Evolutionary conservation across 768 basidiomycete species (phyloP).

Genomic region (Hericium alpestre): DNA sequence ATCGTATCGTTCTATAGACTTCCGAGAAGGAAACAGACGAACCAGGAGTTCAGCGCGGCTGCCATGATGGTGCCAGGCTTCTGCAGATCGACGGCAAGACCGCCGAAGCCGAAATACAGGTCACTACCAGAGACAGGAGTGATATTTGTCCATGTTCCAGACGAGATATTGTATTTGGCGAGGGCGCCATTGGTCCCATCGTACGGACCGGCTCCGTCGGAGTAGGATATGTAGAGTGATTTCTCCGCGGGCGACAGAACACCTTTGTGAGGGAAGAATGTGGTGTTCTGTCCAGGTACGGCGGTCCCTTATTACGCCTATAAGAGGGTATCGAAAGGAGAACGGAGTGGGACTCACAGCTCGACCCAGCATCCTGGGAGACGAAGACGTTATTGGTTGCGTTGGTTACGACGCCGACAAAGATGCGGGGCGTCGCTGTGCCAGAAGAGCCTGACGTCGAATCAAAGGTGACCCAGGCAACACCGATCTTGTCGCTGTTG

Average conservation of each 20-base stretch:
- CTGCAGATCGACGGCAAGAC: conserved; percentile 49
- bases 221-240: conserved; percentile 49
- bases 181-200: conserved; percentile 45
- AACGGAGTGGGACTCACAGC: conserved; percentile 33
- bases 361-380: conserved; percentile 42
- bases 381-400: conserved; percentile 48
- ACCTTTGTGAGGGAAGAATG: conserved; percentile 56
- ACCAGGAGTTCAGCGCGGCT: conserved; percentile 45
- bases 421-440: conserved; percentile 48
- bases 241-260: conserved; percentile 49
- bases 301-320: conserved; percentile 35
- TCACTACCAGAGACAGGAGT: conserved; percentile 48
- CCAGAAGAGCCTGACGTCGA: conserved; percentile 44
- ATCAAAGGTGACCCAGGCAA: conserved; percentile 61
- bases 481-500: conserved; percentile 28
- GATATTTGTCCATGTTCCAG: conserved; percentile 50
- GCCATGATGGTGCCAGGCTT: conserved; percentile 59
- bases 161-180: conserved; percentile 38
- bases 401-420: conserved; percentile 53
- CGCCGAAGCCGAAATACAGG: conserved; percentile 54
- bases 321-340: background rate
- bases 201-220: conserved; percentile 55
- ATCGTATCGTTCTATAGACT: too few relatives aligned
- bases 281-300: conserved; percentile 45
- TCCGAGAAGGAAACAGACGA: background rate